phyloP scores from a whole-genome alignment of 345 rosid genomes.

The Pistacia vera region DNA sequence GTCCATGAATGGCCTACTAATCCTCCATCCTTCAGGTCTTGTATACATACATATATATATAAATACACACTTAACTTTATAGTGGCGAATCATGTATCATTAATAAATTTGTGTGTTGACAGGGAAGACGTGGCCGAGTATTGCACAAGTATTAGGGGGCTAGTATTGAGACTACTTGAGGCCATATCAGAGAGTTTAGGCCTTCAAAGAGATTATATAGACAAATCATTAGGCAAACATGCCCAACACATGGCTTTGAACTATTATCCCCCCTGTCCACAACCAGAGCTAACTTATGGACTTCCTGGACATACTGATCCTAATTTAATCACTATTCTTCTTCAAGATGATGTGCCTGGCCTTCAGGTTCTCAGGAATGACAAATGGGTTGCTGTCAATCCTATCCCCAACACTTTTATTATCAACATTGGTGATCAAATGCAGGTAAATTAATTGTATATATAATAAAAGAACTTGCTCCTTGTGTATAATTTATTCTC shows the following conservation, averaged over 20 bases:
- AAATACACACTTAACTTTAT: no score
- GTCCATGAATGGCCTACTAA: conserved; percentile 74
- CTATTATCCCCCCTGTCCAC: conserved; percentile 83
- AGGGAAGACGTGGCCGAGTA: conserved; percentile 62
- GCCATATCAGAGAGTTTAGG: conserved; percentile 85
- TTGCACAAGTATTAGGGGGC: conserved; percentile 47
- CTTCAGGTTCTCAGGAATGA: conserved; percentile 64
- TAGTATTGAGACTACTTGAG: conserved; percentile 54
- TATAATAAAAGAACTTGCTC: no score
- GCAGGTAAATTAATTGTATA: conserved; percentile 37
- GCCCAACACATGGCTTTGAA: conserved; percentile 89
- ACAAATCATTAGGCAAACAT: conserved; percentile 41
- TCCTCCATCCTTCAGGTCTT: conserved; percentile 64
- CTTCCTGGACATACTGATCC: conserved; percentile 80
- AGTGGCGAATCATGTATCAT: neutral
- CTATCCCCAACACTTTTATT: conserved; percentile 60
- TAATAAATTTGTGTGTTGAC: neutral
- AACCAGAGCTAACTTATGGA: conserved; percentile 77
- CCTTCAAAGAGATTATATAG: conserved; percentile 48
- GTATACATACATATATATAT: neutral
- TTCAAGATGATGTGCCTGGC: conserved; percentile 76
- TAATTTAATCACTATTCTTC: conserved; percentile 65
- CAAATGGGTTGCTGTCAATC: conserved; percentile 69
- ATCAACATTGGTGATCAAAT: conserved; percentile 82
- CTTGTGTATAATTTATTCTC: no score